These are phyloP conservation scores for Clarireedia paspali DNA, from an alignment of 2,329 filamentous ascomycete genomes.

Conservation along the genomic window DNA sequence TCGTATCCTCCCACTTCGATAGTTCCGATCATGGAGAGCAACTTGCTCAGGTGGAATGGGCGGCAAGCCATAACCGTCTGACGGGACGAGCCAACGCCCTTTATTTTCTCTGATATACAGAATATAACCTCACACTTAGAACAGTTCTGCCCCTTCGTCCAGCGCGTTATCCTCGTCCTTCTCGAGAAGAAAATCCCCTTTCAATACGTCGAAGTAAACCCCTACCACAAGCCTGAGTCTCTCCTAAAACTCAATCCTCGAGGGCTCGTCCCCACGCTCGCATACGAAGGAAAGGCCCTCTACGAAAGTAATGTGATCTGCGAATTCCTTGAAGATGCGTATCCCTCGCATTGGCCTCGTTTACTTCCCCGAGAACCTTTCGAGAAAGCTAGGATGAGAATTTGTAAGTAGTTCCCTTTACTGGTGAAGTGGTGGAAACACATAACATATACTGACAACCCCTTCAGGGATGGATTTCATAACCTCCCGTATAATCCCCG, in stretches of 20 bases:
- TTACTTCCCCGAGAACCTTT: conserved; percentile 57
- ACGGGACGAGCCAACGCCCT: too few relatives aligned
- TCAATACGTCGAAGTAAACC: conserved; percentile 72
- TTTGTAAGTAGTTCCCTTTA: conserved; percentile 39
- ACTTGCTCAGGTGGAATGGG: too few relatives aligned
- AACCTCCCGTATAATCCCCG: conserved; percentile 57
- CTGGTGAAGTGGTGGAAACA: too few relatives aligned
- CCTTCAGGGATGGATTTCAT: conserved; percentile 56
- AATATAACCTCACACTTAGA: neutral
- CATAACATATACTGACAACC: too few relatives aligned
- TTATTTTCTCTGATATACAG: neutral
- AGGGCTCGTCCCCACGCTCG: conserved; percentile 66
- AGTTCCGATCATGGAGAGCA: too few relatives aligned
- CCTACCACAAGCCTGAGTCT: conserved; percentile 62
- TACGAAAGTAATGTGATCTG: conserved; percentile 68
- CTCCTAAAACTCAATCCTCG: conserved; percentile 67
- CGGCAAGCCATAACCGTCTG: too few relatives aligned
- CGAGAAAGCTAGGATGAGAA: conserved; percentile 53
- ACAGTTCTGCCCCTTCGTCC: conserved; percentile 51
- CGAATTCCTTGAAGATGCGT: conserved; percentile 71
- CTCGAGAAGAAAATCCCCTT: conserved; percentile 67
- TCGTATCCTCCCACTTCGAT: too few relatives aligned
- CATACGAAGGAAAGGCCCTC: conserved; percentile 48
- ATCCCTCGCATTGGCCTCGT: conserved; percentile 36
- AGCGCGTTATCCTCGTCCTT: conserved; percentile 65